Evolutionary conservation across 805 yeast genomes (phyloP).

Genomic region (Candida nitratophila): DNA sequence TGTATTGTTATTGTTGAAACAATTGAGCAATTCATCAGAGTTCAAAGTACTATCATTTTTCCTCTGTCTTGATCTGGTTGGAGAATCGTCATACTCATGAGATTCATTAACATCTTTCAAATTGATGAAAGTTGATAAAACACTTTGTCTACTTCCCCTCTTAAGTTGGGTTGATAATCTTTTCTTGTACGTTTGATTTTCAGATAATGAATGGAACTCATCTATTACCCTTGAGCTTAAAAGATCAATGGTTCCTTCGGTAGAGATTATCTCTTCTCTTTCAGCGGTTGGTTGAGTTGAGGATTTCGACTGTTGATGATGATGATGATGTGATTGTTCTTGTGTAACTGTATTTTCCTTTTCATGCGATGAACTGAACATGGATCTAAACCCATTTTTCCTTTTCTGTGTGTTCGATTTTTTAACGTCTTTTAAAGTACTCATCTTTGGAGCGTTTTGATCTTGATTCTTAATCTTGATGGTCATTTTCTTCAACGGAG

Average conservation of each 20-base stretch:
- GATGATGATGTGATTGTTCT: not conserved
- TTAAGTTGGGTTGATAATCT: constrained; percentile 19
- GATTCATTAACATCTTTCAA: constrained; percentile 10
- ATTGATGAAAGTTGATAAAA: constrained; percentile 13
- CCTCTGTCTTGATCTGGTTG: constrained; percentile 8
- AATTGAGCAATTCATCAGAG: not conserved
- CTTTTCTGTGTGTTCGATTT: not conserved
- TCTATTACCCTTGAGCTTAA: constrained; percentile 66
- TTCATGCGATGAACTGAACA: not conserved
- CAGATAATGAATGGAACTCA: constrained; percentile 44
- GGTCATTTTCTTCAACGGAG: constrained; percentile 62
- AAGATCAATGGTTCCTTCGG: constrained; percentile 42
- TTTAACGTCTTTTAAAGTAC: not conserved
- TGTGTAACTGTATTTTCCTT: not conserved
- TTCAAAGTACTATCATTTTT: not conserved
- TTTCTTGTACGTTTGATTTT: constrained; percentile 9
- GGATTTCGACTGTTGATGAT: not conserved
- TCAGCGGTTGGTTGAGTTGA: not conserved
- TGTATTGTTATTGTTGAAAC: not conserved
- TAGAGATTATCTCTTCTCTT: not conserved
- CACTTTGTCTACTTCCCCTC: constrained; percentile 12
- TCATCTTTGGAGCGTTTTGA: not conserved
- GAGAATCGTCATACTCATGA: constrained; percentile 14
- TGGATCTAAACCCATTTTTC: not conserved
- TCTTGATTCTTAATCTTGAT: not conserved